phyloP scores from a whole-genome alignment of 768 basidiomycete genomes.

The Steccherinum ochraceum region DNA sequence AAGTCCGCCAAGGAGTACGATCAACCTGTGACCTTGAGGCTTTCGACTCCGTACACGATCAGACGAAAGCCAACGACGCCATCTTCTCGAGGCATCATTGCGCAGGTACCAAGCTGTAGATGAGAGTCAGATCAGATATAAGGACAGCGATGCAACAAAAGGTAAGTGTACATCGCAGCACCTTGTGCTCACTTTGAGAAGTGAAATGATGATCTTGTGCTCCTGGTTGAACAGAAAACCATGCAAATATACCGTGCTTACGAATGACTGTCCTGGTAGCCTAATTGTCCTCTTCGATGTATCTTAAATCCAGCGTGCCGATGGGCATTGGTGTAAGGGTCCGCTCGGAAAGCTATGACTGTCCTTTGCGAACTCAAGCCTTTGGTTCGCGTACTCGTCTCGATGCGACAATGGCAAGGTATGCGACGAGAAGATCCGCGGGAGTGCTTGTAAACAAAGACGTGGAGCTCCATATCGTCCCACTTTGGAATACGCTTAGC shows the following conservation, averaged over 20 bases:
- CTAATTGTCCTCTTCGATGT: slow-evolving; percentile 29
- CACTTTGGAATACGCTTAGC: neutral
- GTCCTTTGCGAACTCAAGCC: slow-evolving; percentile 26
- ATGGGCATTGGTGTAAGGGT: slow-evolving; percentile 16
- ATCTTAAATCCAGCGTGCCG: slow-evolving; percentile 25
- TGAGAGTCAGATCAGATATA: neutral
- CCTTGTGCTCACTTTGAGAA: neutral
- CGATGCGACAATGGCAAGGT: slow-evolving; percentile 30
- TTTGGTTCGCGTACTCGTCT: slow-evolving; percentile 22
- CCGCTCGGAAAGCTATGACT: slow-evolving; percentile 16
- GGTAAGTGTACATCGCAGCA: neutral
- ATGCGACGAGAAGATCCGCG: slow-evolving; percentile 54
- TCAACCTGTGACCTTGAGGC: slow-evolving; percentile 56
- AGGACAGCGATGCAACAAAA: neutral
- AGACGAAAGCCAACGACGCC: slow-evolving; percentile 56
- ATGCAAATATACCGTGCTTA: slow-evolving; percentile 13
- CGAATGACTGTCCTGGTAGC: slow-evolving; percentile 24
- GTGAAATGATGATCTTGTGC: too few relatives aligned
- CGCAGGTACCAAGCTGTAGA: slow-evolving; percentile 53
- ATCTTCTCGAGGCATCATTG: slow-evolving; percentile 54
- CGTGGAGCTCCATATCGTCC: slow-evolving; percentile 31
- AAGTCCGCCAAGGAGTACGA: slow-evolving; percentile 2
- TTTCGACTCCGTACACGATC: slow-evolving; percentile 54
- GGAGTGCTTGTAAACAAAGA: slow-evolving; percentile 47
- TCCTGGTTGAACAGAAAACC: too few relatives aligned